Evolutionary conservation across 2,329 filamentous ascomycete species (phyloP).

Genomic region (Chaetothyriales sp.): DNA sequence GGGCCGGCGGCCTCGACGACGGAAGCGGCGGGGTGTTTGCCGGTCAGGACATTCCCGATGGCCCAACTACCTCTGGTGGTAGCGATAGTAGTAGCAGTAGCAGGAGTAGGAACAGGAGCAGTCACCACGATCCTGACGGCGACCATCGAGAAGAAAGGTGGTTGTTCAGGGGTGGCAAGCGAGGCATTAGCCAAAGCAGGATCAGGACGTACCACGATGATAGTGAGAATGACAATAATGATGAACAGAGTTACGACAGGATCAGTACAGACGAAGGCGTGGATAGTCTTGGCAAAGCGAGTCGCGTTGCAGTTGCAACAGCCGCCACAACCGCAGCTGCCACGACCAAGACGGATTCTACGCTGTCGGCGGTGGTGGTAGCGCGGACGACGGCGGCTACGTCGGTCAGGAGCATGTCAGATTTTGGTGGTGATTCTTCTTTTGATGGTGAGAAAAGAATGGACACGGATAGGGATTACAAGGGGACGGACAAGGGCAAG

Average conservation of each 20-base stretch:
- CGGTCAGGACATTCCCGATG: slow-evolving; percentile 14
- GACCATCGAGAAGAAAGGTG: slow-evolving; percentile 2
- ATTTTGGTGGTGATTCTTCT: no score
- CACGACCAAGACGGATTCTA: no score
- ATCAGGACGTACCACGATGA: slow-evolving; percentile 19
- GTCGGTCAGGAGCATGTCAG: no score
- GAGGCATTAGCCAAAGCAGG: slow-evolving; percentile 24
- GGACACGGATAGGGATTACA: slow-evolving; percentile 15
- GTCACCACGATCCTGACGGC: slow-evolving; percentile 19
- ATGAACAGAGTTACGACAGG: slow-evolving; percentile 16
- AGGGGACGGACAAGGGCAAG: slow-evolving; percentile 13
- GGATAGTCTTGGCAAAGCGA: slow-evolving; percentile 26
- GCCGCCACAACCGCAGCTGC: no score
- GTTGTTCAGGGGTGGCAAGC: slow-evolving; percentile 23
- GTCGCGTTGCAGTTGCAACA: slow-evolving; percentile 19
- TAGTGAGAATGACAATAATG: slow-evolving; percentile 8
- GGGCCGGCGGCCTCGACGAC: slow-evolving; percentile 44
- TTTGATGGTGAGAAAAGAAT: no score
- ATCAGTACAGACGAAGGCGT: slow-evolving; percentile 19
- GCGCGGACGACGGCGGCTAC: no score
- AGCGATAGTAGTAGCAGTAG: no score
- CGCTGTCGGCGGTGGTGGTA: no score
- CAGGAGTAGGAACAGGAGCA: no score
- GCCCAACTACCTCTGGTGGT: slow-evolving; percentile 20
- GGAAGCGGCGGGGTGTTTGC: slow-evolving; percentile 37